phyloP scores from a whole-genome alignment of 495 filamentous ascomycete species.

The Achaetomiella virescens region DNA sequence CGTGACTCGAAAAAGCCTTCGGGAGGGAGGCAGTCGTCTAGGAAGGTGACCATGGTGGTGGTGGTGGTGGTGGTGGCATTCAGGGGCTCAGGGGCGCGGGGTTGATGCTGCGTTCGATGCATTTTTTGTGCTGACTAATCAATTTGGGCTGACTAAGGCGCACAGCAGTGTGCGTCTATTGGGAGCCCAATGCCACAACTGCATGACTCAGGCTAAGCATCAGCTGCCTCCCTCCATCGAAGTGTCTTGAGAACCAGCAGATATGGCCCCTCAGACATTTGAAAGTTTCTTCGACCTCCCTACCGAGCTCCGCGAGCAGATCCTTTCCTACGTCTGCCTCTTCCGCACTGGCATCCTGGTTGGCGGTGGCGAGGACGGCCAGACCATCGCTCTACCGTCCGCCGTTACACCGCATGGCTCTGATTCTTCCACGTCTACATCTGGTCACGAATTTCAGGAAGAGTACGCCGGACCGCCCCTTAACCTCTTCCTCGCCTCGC shows the following conservation, averaged over 20 bases:
- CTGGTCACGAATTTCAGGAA: not conserved
- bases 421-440: no score
- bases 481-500: constrained; percentile 29
- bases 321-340: constrained; percentile 14
- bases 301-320: constrained; percentile 15
- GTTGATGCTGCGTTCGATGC: no score
- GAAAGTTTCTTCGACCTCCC: constrained; percentile 17
- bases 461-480: constrained; percentile 13
- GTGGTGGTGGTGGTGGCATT: no score
- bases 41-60: not conserved
- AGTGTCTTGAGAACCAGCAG: not conserved
- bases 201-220: no score
- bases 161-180: no score
- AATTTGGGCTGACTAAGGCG: no score
- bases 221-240: no score
- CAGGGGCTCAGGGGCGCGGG: no score
- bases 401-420: not conserved
- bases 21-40: not conserved
- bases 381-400: not conserved
- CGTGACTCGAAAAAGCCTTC: no score
- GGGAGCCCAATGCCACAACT: no score
- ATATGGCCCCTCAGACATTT: not conserved
- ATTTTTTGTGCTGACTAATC: no score
- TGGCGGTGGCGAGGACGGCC: not conserved
- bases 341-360: constrained; percentile 11